These are phyloP conservation scores for Vicia faba DNA, from an alignment of 306 rosid genomes.

Conservation along the genomic window DNA sequence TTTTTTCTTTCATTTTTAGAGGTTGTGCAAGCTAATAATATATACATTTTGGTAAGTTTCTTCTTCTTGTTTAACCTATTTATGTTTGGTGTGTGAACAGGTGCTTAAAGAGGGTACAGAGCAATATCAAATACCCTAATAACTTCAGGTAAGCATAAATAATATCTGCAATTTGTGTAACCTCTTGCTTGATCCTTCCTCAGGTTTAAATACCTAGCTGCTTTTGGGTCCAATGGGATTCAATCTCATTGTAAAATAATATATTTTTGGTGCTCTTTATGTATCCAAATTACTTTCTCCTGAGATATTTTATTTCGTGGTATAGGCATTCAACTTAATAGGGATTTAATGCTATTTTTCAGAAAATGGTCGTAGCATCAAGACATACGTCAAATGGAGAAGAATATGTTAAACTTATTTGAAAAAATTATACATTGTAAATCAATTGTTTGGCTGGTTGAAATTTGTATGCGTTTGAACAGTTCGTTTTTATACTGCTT, in stretches of 20 bases:
- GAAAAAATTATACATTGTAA: conserved; percentile 33
- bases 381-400: conserved; percentile 30
- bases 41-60: conserved; percentile 19
- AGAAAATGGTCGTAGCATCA: conserved; percentile 37
- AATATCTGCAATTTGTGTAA: not conserved
- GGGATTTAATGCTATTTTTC: conserved; percentile 3
- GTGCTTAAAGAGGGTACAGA: conserved; percentile 37
- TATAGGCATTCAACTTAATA: not conserved
- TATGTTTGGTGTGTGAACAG: conserved; percentile 45
- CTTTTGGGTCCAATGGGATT: conserved; percentile 17
- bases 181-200: conserved; percentile 26
- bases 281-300: not conserved
- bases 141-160: conserved; percentile 45
- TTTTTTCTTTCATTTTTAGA: conserved; percentile 3
- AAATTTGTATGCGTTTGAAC: conserved; percentile 31
- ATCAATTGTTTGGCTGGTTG: conserved; percentile 33
- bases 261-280: conserved; percentile 19
- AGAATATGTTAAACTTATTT: conserved; percentile 27
- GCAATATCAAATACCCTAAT: conserved; percentile 36
- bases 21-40: not conserved
- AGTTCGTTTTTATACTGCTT: conserved; percentile 29
- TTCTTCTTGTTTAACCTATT: conserved; percentile 25
- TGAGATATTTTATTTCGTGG: not conserved
- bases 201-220: conserved; percentile 8
- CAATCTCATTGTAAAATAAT: conserved; percentile 4